Percentiles rank a stretch among this genome's conserved stretches.
These are phyloP conservation scores for Rhodotorula mucilaginosa DNA, from an alignment of 1,284 basidiomycete genomes.

Conservation along the genomic window DNA sequence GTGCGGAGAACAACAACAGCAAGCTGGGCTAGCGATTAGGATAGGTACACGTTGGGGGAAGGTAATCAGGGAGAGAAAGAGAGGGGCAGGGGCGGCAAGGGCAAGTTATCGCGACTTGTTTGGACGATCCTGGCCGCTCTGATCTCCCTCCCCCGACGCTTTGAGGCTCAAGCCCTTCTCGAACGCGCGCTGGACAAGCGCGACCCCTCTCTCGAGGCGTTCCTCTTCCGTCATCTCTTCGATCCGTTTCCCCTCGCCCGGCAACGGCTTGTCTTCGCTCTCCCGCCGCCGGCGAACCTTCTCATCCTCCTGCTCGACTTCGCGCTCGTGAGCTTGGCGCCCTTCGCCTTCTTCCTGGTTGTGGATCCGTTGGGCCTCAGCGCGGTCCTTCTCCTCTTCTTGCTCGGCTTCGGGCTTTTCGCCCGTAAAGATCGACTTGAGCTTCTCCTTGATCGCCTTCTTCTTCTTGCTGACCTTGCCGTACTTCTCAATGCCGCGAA, in stretches of 20 bases:
- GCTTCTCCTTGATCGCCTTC: conserved; percentile 37
- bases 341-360: conserved; percentile 39
- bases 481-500: conserved; percentile 49
- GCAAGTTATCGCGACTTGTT: neutral
- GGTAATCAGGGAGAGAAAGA: no score
- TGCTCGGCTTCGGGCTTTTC: conserved; percentile 33
- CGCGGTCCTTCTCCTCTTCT: conserved; percentile 26
- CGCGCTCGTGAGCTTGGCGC: conserved; percentile 27
- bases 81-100: no score
- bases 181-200: conserved; percentile 39
- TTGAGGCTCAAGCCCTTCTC: conserved; percentile 24
- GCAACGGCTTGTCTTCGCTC: conserved; percentile 19
- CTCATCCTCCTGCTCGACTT: conserved; percentile 9
- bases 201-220: conserved; percentile 41
- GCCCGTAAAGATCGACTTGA: conserved; percentile 21
- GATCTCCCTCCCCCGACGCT: neutral
- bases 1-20: neutral
- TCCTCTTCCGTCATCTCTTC: conserved; percentile 43
- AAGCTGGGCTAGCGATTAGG: no score
- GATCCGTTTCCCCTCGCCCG: conserved; percentile 40
- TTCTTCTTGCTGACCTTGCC: conserved; percentile 46
- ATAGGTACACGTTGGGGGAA: no score
- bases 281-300: conserved; percentile 1
- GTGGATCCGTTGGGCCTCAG: conserved; percentile 33
- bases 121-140: neutral